Evolutionary conservation across 495 filamentous ascomycete genomes (phyloP).

Genomic region (Penicillium ucsense): DNA sequence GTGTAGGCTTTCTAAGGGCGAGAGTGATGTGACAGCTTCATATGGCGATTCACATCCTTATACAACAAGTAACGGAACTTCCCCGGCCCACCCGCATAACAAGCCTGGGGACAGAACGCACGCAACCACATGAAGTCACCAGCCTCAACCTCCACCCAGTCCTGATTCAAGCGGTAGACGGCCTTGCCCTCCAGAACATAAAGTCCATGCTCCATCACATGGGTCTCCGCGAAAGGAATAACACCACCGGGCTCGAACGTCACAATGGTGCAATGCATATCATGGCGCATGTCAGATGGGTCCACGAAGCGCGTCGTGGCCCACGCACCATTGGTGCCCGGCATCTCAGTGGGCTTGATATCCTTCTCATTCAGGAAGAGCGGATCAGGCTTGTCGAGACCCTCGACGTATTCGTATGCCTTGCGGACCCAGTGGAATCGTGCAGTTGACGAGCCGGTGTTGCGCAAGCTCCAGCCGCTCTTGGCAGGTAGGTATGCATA

Average conservation of each 20-base stretch:
- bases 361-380: conserved; percentile 21
- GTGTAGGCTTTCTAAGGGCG: neutral
- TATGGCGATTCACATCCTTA: conserved; percentile 24
- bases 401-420: conserved; percentile 15
- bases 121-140: conserved; percentile 26
- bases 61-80: conserved; percentile 23
- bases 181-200: conserved; percentile 22
- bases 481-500: conserved; percentile 17
- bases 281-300: conserved; percentile 17
- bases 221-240: conserved; percentile 18
- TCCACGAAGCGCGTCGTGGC: conserved; percentile 19
- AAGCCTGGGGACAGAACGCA: conserved; percentile 23
- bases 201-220: conserved; percentile 20
- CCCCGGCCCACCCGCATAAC: conserved; percentile 23
- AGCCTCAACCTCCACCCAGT: conserved; percentile 23
- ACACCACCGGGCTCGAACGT: conserved; percentile 19
- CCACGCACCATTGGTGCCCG: conserved; percentile 17
- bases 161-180: conserved; percentile 21
- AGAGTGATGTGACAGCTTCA: conserved; percentile 15
- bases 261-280: conserved; percentile 21
- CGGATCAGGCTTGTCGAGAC: conserved; percentile 12
- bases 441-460: conserved; percentile 10
- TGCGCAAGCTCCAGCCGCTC: conserved; percentile 17
- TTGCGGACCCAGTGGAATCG: conserved; percentile 21
- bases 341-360: conserved; percentile 13